A percentile compares a stretch with the other conserved stretches of the same genome.
phyloP scores from a whole-genome alignment of 768 basidiomycete species.

The Lactarius trivialis region DNA sequence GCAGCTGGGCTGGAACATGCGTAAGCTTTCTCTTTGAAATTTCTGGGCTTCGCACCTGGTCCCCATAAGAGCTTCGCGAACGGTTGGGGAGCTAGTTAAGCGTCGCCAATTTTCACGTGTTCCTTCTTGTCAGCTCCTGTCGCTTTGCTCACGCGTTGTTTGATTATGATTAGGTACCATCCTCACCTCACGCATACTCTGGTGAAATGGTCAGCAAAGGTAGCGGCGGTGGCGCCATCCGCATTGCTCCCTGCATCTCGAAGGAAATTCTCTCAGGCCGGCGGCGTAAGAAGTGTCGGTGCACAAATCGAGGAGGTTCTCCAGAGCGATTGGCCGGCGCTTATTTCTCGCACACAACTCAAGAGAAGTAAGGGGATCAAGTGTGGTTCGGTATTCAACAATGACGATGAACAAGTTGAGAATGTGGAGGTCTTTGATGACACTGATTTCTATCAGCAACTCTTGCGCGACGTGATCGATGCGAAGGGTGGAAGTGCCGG shows the following conservation, averaged over 20 bases:
- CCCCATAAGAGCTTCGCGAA: conserved; percentile 1
- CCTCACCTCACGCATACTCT: conserved; percentile 70
- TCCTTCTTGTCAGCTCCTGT: neutral
- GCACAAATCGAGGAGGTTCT: conserved; percentile 76
- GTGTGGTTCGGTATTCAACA: conserved; percentile 29
- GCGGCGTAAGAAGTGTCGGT: conserved; percentile 53
- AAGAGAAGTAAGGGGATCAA: conserved; percentile 42
- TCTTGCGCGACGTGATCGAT: conserved; percentile 89
- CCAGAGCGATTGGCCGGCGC: conserved; percentile 42
- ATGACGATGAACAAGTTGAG: conserved; percentile 30
- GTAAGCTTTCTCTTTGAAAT: conserved; percentile 30
- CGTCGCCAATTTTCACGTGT: conserved; percentile 27
- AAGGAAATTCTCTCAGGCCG: conserved; percentile 49
- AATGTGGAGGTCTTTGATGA: conserved; percentile 69
- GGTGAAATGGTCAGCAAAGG: conserved; percentile 92
- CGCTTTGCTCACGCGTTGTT: conserved; percentile 12
- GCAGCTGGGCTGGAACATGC: conserved; percentile 20
- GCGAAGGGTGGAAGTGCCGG: conserved; percentile 37
- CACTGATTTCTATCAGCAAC: conserved; percentile 87
- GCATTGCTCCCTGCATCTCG: conserved; percentile 63
- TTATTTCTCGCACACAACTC: conserved; percentile 57
- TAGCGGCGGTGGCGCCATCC: conserved; percentile 84
- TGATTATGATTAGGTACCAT: conserved; percentile 45
- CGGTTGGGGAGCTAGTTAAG: neutral
- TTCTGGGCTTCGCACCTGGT: neutral